Percentiles rank a stretch among this genome's conserved stretches.
Conservation (phyloP, 2,329 filamentous ascomycete species). For the Sclerotinia minor region DNA sequence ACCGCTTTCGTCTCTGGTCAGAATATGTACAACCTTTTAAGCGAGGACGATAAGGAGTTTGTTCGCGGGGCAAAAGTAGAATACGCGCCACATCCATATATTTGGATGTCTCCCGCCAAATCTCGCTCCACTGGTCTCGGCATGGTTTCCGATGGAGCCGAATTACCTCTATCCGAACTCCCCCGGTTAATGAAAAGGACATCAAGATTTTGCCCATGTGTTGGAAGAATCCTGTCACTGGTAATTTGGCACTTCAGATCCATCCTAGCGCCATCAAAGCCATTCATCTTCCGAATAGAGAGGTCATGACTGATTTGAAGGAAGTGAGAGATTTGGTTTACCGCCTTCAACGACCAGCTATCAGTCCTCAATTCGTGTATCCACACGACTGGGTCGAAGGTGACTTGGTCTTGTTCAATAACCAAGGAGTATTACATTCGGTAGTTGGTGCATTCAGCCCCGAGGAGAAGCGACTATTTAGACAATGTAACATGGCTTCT, state of each 20-base stretch:
- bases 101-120: conserved; percentile 74
- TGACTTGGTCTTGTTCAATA: conserved; percentile 77
- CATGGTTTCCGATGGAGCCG: conserved; percentile 64
- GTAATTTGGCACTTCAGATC: conserved; percentile 67
- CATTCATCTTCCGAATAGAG: conserved; percentile 66
- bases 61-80: conserved; percentile 66
- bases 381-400: conserved; percentile 76
- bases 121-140: conserved; percentile 69
- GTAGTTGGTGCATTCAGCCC: conserved; percentile 73
- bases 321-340: conserved; percentile 71
- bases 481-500: conserved; percentile 78
- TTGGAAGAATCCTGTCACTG: conserved; percentile 74
- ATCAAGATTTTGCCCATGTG: conserved; percentile 74
- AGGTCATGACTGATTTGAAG: conserved; percentile 66
- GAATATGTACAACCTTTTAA: conserved; percentile 68
- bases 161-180: conserved; percentile 62
- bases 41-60: conserved; percentile 65
- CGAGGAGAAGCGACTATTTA: conserved; percentile 72
- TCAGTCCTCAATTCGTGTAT: conserved; percentile 67
- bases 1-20: conserved; percentile 75
- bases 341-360: conserved; percentile 68
- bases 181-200: conserved; percentile 63
- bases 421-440: conserved; percentile 71
- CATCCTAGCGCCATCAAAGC: conserved; percentile 71
- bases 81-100: conserved; percentile 77